Conservation (phyloP, 441 rosid genomes). For the Pelargonium citronellum region DNA sequence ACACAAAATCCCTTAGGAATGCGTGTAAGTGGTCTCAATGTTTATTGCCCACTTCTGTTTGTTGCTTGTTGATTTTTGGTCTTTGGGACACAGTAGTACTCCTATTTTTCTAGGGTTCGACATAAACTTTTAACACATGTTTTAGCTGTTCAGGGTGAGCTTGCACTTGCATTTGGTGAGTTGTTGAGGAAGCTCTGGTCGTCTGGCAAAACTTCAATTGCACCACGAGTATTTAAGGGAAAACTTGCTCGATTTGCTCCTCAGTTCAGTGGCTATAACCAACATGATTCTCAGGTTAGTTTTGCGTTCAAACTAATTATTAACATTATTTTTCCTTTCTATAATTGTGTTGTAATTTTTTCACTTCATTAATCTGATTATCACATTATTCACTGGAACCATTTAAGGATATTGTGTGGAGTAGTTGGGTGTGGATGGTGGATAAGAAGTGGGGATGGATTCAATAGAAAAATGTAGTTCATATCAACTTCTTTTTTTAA, state of each 20-base stretch:
- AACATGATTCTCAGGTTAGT: constrained; percentile 81
- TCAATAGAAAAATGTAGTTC: no score
- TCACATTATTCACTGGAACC: no score
- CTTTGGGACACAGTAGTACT: constrained; percentile 1
- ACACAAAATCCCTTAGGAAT: constrained; percentile 63
- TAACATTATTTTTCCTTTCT: constrained; percentile 16
- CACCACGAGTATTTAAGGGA: constrained; percentile 60
- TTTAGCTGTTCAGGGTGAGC: constrained; percentile 57
- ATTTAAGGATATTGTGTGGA: no score
- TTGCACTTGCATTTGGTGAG: constrained; percentile 70
- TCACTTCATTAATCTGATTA: no score
- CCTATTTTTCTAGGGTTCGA: constrained; percentile 13
- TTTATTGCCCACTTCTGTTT: constrained; percentile 8
- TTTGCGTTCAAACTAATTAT: constrained; percentile 16
- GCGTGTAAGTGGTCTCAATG: constrained; percentile 43
- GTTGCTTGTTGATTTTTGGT: constrained; percentile 8
- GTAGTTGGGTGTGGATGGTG: no score
- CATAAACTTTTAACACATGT: constrained; percentile 26
- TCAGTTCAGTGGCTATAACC: constrained; percentile 71
- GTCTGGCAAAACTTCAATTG: constrained; percentile 55
- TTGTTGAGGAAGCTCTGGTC: constrained; percentile 67
- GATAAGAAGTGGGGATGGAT: no score
- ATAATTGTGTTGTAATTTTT: no score
- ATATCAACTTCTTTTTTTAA: no score
- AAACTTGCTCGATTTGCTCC: constrained; percentile 73